Evolutionary conservation across 1,284 basidiomycete species (phyloP).

Genomic region (Ustilago loliicola): DNA sequence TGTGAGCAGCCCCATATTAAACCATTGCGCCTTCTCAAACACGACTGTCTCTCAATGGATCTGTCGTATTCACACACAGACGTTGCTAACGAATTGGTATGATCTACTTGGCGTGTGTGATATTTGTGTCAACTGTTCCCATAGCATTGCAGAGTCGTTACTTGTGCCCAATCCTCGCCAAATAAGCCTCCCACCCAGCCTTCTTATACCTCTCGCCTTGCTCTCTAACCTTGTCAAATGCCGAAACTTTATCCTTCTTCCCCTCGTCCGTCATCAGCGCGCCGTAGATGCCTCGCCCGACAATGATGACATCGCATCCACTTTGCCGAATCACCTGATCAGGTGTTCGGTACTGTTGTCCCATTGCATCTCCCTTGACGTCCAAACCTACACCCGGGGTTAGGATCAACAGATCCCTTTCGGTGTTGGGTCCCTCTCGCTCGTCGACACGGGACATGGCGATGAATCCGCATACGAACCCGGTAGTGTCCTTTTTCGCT

Average conservation of each 20-base stretch:
- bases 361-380: constrained; percentile 85
- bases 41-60: too few species aligned
- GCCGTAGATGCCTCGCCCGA: constrained; percentile 94
- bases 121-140: too few species aligned
- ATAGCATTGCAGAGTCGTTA: not conserved
- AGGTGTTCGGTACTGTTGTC: constrained; percentile 96
- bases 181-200: constrained; percentile 93
- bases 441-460: constrained; percentile 76
- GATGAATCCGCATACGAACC: constrained; percentile 78
- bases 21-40: too few species aligned
- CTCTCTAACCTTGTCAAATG: constrained; percentile 74
- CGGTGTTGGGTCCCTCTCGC: constrained; percentile 61
- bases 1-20: too few species aligned
- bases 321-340: constrained; percentile 83
- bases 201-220: constrained; percentile 86
- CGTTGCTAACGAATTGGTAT: too few species aligned
- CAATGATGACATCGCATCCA: constrained; percentile 98
- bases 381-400: constrained; percentile 94
- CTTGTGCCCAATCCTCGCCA: constrained; percentile 71
- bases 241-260: constrained; percentile 71
- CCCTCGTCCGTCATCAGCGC: constrained; percentile 73
- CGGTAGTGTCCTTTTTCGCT: constrained; percentile 58
- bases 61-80: too few species aligned
- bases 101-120: too few species aligned
- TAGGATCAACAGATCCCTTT: constrained; percentile 85